phyloP scores from a whole-genome alignment of 805 yeast species.

The Candida gorgasii region DNA sequence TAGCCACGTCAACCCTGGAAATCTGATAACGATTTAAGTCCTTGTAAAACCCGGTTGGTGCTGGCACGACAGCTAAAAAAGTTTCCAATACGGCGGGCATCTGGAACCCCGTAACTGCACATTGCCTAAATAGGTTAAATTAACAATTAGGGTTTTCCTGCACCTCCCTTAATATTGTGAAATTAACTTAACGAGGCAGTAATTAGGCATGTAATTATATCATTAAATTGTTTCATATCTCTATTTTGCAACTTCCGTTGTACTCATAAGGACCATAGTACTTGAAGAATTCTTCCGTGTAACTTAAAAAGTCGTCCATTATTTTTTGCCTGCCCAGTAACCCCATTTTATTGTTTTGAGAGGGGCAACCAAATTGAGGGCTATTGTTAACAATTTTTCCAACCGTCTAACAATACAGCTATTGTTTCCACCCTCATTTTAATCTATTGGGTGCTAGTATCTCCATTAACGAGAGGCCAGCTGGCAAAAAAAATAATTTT shows the following conservation, averaged over 20 bases:
- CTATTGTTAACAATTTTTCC: neutral
- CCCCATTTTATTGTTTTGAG: neutral
- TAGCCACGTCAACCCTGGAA: no score
- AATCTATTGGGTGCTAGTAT: neutral
- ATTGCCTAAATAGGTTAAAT: neutral
- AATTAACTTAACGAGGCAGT: neutral
- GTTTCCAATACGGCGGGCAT: no score
- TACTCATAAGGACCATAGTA: no score
- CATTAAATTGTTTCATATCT: neutral
- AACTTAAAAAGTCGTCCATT: neutral
- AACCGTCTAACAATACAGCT: neutral
- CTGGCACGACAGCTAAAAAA: no score
- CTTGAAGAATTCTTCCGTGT: no score
- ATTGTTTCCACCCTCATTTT: conserved; percentile 2
- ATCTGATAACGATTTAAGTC: no score
- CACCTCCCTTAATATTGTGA: neutral
- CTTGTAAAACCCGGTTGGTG: no score
- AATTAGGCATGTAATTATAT: neutral
- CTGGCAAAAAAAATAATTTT: neutral
- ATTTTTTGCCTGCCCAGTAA: neutral
- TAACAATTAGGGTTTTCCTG: neutral
- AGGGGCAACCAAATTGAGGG: neutral
- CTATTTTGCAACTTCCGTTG: neutral
- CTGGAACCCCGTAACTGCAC: neutral
- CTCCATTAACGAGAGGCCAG: conserved; percentile 2